Conservation (phyloP, 768 basidiomycete species). For the Suillus weaverae region DNA sequence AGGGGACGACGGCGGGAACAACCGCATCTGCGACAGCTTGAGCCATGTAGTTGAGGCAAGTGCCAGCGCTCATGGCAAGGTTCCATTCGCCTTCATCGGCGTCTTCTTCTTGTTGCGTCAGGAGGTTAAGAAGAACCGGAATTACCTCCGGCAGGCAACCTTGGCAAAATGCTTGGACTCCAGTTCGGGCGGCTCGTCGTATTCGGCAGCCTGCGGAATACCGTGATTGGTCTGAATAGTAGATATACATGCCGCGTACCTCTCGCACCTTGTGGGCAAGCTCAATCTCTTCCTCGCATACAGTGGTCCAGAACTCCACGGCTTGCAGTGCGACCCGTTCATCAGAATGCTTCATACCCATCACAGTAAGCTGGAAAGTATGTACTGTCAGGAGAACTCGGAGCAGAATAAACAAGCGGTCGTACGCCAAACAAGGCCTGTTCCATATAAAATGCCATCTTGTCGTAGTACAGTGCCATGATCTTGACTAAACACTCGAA, state of each 20-base stretch:
- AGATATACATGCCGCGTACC: constrained; percentile 41
- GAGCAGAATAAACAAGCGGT: constrained; percentile 10
- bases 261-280: constrained; percentile 89
- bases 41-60: constrained; percentile 85
- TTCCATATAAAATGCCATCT: constrained; percentile 99
- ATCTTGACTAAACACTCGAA: constrained; percentile 96
- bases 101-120: constrained; percentile 94
- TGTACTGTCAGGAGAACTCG: constrained; percentile 14
- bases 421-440: constrained; percentile 94
- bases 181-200: constrained; percentile 80
- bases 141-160: constrained; percentile 93
- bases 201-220: constrained; percentile 72
- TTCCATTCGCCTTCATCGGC: constrained; percentile 99
- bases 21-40: constrained; percentile 89
- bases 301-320: constrained; percentile 99
- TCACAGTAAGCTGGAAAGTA: constrained; percentile 76
- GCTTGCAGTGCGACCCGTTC: constrained; percentile 94
- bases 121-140: constrained; percentile 84
- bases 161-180: constrained; percentile 93
- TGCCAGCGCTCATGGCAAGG: constrained; percentile 94
- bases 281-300: constrained; percentile 96
- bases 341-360: constrained; percentile 94
- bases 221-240: constrained; percentile 12
- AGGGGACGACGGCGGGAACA: constrained; percentile 92
- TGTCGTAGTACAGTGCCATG: constrained; percentile 98